Evolutionary conservation across 345 rosid species (phyloP), one percentile per base, ranked within the genome.

Genomic region (Citrus hindsii): DNA sequence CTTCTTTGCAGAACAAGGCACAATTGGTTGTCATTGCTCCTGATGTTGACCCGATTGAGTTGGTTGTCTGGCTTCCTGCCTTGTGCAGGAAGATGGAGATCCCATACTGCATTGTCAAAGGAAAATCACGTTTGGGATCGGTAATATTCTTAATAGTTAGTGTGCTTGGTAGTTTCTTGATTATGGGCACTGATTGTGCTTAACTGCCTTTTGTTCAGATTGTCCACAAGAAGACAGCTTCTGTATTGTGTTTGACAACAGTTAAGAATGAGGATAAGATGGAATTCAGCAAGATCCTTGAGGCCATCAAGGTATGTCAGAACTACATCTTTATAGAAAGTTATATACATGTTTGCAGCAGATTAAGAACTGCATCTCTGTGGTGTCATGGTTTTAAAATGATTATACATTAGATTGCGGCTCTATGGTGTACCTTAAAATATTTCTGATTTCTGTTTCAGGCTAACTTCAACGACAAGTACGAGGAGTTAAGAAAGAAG

Each of bases 11-110:
- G 91, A 90, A 90, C 84, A 90, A 90, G 81, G 94, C 94, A 0
- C 94, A 90, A 58, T 65, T 91, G 83, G 97, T 93, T 37, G 87
- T 93, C 64, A 93, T 92, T 16, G 97, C 97, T 27, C 97, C 91
- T 67, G 97, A 92, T 80, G 97, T 92, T 24, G 94, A 92, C 77
- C 97, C 97, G 19, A 92, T 92, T 38, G 97, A 92, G 86, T 82
- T 92, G 85, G 97, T 92, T 62, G 93, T 92, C 4, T 92, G 97
- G 97, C 81, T 92, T 33, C 97, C 97, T 60, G 92, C 97, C n/a
- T 76, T 92, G 21, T 92, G 97, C 82, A 88, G 97, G 56, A 92
- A 92, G 84, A 90, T 92, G 95, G 97, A 92, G 84, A 90, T 92
- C 40, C 97, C 97, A 0, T 91, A 92, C 85, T 84, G 93, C 87